Evolutionary conservation across 2,329 filamentous ascomycete species (phyloP).

Genomic region (Fusarium oligoseptatum): DNA sequence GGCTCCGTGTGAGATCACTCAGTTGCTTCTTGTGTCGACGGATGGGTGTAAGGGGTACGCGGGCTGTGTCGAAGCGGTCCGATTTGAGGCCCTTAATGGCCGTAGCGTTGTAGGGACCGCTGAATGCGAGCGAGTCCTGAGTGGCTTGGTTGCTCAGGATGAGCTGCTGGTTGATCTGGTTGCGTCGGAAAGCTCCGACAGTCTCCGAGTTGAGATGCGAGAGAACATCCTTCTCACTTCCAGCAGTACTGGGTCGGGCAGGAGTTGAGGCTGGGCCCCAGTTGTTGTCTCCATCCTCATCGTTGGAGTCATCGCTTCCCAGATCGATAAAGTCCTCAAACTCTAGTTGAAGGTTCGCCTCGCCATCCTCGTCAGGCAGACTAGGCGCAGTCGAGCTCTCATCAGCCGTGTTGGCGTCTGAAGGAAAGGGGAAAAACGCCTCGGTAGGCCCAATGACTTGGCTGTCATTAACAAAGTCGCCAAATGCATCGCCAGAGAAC

Average conservation of each 20-base stretch:
- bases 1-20: slow-evolving; percentile 62
- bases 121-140: slow-evolving; percentile 72
- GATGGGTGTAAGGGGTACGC: slow-evolving; percentile 76
- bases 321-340: slow-evolving; percentile 80
- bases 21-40: slow-evolving; percentile 68
- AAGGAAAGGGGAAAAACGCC: slow-evolving; percentile 79
- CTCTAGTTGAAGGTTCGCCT: slow-evolving; percentile 73
- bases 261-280: slow-evolving; percentile 67
- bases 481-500: slow-evolving; percentile 68
- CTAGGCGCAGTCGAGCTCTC: slow-evolving; percentile 58
- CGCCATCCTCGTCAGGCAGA: slow-evolving; percentile 68
- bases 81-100: slow-evolving; percentile 74
- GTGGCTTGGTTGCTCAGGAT: slow-evolving; percentile 72
- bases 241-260: slow-evolving; percentile 61
- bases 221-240: slow-evolving; percentile 60
- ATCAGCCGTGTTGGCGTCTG: slow-evolving; percentile 68
- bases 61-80: slow-evolving; percentile 74
- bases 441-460: slow-evolving; percentile 80
- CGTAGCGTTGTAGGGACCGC: slow-evolving; percentile 70
- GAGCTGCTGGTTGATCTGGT: slow-evolving; percentile 72
- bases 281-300: slow-evolving; percentile 67
- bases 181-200: slow-evolving; percentile 83
- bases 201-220: slow-evolving; percentile 76
- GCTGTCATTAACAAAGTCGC: slow-evolving; percentile 70
- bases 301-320: slow-evolving; percentile 72